phyloP scores from a whole-genome alignment of 164 flowering plant species.

The Nelumbo lutea region DNA sequence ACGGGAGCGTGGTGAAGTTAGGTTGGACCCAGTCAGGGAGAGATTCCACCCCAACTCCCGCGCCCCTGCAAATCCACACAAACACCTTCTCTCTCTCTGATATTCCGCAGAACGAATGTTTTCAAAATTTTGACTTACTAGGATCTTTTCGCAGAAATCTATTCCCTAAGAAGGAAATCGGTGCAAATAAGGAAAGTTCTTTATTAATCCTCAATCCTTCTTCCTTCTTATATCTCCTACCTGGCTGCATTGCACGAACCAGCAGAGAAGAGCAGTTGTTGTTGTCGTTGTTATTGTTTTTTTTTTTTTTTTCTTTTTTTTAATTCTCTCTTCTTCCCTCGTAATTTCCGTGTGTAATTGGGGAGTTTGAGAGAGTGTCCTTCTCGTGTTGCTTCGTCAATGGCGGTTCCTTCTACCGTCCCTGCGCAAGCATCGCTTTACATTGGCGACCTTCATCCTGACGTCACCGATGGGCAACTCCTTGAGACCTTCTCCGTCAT shows the following conservation, averaged over 20 bases:
- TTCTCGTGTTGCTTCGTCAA: slow-evolving; percentile 6
- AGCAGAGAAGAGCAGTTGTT: too few species aligned
- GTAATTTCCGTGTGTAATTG: too few species aligned
- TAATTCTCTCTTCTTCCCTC: not conserved
- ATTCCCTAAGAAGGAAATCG: too few species aligned
- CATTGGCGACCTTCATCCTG: slow-evolving; percentile 80
- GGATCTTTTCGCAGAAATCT: too few species aligned
- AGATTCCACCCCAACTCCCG: slow-evolving; percentile 10
- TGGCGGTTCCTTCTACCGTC: slow-evolving; percentile 37
- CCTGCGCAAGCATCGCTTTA: slow-evolving; percentile 56
- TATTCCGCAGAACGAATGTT: not conserved
- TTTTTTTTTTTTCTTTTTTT: not conserved
- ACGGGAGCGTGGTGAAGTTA: too few species aligned
- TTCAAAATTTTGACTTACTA: too few species aligned
- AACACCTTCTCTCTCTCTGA: slow-evolving; percentile 1
- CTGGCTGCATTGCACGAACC: too few species aligned
- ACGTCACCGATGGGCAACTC: slow-evolving; percentile 50
- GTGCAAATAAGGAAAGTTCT: too few species aligned
- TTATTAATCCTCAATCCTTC: not conserved
- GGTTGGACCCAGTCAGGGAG: too few species aligned
- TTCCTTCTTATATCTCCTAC: not conserved
- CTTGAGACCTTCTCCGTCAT: slow-evolving; percentile 44
- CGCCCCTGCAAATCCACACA: slow-evolving; percentile 24
- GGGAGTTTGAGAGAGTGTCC: not conserved
- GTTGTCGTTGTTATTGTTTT: not conserved